These are phyloP conservation scores for Phaeomoniella chlamydospora DNA, from an alignment of 2,329 filamentous ascomycete species.

Conservation along the genomic window DNA sequence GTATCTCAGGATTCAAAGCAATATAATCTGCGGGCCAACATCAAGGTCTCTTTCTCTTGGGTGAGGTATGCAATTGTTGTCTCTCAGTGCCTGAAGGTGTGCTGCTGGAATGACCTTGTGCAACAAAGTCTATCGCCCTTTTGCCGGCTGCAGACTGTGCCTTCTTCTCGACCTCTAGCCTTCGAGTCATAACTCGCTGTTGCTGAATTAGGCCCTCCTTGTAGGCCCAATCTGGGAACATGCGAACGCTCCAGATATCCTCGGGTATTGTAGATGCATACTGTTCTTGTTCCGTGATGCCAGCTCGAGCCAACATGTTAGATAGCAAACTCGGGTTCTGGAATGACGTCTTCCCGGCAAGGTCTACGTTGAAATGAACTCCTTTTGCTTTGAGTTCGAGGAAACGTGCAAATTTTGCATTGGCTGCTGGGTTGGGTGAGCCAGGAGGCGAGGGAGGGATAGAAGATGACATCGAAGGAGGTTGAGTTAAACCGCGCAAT, in stretches of 20 bases:
- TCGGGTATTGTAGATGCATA: conserved; percentile 34
- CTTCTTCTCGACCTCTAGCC: conserved; percentile 9
- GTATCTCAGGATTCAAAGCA: too few species aligned
- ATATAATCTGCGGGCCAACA: too few species aligned
- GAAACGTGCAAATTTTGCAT: conserved; percentile 45
- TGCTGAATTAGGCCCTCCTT: conserved; percentile 29
- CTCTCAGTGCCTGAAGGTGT: background rate
- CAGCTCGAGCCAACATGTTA: conserved; percentile 44
- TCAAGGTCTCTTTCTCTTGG: conserved; percentile 9
- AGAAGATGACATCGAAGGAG: conserved; percentile 27
- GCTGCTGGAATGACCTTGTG: conserved; percentile 5
- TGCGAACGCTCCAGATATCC: conserved; percentile 23
- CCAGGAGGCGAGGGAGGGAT: conserved; percentile 31
- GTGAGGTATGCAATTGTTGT: conserved; percentile 2
- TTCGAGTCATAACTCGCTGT: conserved; percentile 21
- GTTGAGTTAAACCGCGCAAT: conserved; percentile 42
- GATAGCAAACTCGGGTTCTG: conserved; percentile 43
- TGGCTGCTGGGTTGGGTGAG: conserved; percentile 26
- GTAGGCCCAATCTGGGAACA: conserved; percentile 26
- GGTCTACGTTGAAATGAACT: conserved; percentile 48
- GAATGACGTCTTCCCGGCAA: conserved; percentile 41
- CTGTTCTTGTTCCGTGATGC: conserved; percentile 36
- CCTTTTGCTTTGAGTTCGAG: conserved; percentile 47
- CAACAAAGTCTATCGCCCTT: conserved; percentile 11
- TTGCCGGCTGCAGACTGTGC: conserved; percentile 10